Conservation (phyloP, 805 yeast genomes). For the Candida nitratophila region DNA sequence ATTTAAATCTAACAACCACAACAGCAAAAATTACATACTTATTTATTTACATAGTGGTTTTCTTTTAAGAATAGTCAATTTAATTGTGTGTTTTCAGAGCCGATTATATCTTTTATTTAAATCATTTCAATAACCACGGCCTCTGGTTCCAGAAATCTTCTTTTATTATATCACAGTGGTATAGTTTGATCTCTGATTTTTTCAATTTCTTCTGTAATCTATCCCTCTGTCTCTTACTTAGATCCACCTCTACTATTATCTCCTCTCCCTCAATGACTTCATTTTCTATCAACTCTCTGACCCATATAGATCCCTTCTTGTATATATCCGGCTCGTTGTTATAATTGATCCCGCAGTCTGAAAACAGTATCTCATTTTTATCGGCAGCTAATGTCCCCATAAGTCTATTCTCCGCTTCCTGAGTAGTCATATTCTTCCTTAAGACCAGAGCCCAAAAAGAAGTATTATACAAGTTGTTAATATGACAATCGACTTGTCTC, state of each 20-base stretch:
- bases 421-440: constrained; percentile 61
- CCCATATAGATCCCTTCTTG: constrained; percentile 71
- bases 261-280: neutral
- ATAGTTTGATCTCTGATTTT: constrained; percentile 36
- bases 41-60: too few relatives aligned
- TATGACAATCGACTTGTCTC: constrained; percentile 97
- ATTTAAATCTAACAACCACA: too few relatives aligned
- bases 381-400: constrained; percentile 77
- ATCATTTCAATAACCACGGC: constrained; percentile 26
- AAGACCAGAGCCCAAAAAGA: constrained; percentile 82
- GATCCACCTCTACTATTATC: neutral
- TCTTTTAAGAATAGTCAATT: too few relatives aligned
- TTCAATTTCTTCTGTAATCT: constrained; percentile 40
- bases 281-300: constrained; percentile 35
- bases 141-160: constrained; percentile 56
- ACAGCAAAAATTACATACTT: constrained; percentile 30
- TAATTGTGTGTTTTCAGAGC: too few relatives aligned
- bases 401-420: constrained; percentile 73
- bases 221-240: constrained; percentile 41
- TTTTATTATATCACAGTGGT: constrained; percentile 57
- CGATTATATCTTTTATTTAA: too few relatives aligned
- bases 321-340: constrained; percentile 85
- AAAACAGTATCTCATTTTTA: constrained; percentile 81
- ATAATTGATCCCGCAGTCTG: constrained; percentile 76
- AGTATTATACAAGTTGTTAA: constrained; percentile 90